These are phyloP conservation scores for Arthrobotrys entomopaga DNA, from an alignment of 2,329 filamentous ascomycete species.

Conservation along the genomic window DNA sequence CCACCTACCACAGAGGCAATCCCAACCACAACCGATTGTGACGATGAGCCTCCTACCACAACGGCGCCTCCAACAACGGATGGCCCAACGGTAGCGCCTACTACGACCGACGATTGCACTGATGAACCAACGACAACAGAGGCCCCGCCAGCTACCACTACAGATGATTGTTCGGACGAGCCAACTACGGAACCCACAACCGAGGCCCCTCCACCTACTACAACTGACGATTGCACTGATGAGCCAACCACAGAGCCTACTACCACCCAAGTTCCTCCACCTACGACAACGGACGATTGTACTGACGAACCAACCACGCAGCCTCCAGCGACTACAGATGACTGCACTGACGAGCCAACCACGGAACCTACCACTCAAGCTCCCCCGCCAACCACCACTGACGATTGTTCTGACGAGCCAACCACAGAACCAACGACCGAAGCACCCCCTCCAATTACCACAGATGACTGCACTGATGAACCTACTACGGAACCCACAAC, in stretches of 20 bases:
- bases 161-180: constrained; percentile 43
- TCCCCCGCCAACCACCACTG: constrained; percentile 23
- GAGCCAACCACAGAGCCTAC: constrained; percentile 19
- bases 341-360: constrained; percentile 46
- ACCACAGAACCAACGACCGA: constrained; percentile 20
- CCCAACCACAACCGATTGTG: constrained; percentile 34
- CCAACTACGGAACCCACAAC: constrained; percentile 17
- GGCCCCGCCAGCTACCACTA: constrained; percentile 27
- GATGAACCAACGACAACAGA: constrained; percentile 24
- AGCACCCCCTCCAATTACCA: constrained; percentile 25
- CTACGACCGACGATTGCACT: constrained; percentile 47
- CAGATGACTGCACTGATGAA: constrained; percentile 48
- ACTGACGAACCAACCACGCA: constrained; percentile 37
- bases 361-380: neutral
- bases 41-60: constrained; percentile 32
- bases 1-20: constrained; percentile 38
- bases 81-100: constrained; percentile 22
- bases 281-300: constrained; percentile 36
- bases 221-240: constrained; percentile 44
- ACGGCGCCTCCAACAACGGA: constrained; percentile 30
- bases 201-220: constrained; percentile 18
- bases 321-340: constrained; percentile 27
- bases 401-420: constrained; percentile 48
- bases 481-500: constrained; percentile 21
- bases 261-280: constrained; percentile 13